These are phyloP conservation scores for Tetrahymena elliotti DNA, from an alignment of 73 alveolate species.

Conservation along the genomic window DNA sequence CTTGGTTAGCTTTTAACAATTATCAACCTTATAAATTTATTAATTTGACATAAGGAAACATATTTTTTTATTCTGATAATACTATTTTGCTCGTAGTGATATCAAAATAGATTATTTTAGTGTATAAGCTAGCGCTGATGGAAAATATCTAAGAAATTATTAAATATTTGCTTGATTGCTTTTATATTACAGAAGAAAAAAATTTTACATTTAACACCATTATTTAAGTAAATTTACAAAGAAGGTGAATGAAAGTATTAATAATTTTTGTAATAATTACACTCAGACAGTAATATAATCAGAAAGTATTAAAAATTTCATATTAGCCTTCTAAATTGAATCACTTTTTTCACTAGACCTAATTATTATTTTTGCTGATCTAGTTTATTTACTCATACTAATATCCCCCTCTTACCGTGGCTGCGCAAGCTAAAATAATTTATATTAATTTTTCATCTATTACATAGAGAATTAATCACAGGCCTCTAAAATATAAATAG, in stretches of 20 bases:
- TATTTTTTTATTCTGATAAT: not conserved
- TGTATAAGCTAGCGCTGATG: not conserved
- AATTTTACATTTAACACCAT: not conserved
- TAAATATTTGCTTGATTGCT: not conserved
- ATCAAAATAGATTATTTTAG: not conserved
- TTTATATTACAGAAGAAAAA: not conserved
- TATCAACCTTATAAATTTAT: not conserved
- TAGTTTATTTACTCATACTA: not conserved
- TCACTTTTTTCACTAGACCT: not conserved
- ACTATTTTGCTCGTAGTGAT: not conserved
- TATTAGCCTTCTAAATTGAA: not conserved
- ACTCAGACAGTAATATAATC: not conserved
- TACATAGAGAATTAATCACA: not conserved
- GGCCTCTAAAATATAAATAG: not conserved
- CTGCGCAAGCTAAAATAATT: not conserved
- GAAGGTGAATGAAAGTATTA: not conserved
- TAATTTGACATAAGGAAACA: not conserved
- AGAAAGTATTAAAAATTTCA: not conserved
- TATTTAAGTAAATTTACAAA: not conserved
- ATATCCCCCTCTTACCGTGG: not conserved
- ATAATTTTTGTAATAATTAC: not conserved
- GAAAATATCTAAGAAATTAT: not conserved
- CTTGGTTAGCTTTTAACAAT: not conserved
- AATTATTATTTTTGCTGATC: slow-evolving; percentile 1
- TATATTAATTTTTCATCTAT: not conserved